phyloP scores from a whole-genome alignment of 192 early-diverging fungal genomes.

The Spizellomyces punctatus region DNA sequence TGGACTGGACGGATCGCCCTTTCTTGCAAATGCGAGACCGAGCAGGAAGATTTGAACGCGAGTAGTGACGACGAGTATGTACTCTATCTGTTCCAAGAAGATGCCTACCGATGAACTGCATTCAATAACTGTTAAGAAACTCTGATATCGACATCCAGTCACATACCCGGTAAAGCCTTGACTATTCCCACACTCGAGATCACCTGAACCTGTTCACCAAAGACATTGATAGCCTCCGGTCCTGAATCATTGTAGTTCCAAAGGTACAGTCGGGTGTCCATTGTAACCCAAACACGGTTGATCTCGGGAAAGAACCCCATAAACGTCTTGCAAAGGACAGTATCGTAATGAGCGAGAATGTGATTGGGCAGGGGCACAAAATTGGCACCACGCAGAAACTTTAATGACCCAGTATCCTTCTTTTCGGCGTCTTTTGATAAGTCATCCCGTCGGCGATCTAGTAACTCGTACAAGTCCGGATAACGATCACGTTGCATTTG shows the following conservation, averaged over 20 bases:
- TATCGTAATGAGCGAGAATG: constrained; percentile 77
- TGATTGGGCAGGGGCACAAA: constrained; percentile 70
- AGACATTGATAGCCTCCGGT: constrained; percentile 56
- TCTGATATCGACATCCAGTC: background rate
- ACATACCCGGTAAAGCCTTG: constrained; percentile 65
- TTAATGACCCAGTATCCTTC: background rate
- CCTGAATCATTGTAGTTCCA: constrained; percentile 88
- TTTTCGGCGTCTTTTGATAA: background rate
- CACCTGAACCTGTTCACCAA: constrained; percentile 86
- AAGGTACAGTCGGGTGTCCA: constrained; percentile 85
- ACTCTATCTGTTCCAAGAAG: constrained; percentile 80
- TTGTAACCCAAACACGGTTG: constrained; percentile 87
- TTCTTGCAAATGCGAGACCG: constrained; percentile 64
- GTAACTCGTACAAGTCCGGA: constrained; percentile 22
- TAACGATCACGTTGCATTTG: constrained; percentile 16
- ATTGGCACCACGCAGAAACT: constrained; percentile 15
- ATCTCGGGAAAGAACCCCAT: constrained; percentile 93
- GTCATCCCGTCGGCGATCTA: constrained; percentile 6
- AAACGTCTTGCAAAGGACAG: constrained; percentile 75
- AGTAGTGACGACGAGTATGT: constrained; percentile 86
- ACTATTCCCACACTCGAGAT: constrained; percentile 86
- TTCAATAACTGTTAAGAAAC: constrained; percentile 4
- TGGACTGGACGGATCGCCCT: constrained; percentile 42
- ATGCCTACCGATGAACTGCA: constrained; percentile 53
- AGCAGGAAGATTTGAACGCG: constrained; percentile 81